A percentile compares a stretch with the other conserved stretches of the same genome.
phyloP scores from a whole-genome alignment of 257 asterid species.

The Solanum appendiculatum region DNA sequence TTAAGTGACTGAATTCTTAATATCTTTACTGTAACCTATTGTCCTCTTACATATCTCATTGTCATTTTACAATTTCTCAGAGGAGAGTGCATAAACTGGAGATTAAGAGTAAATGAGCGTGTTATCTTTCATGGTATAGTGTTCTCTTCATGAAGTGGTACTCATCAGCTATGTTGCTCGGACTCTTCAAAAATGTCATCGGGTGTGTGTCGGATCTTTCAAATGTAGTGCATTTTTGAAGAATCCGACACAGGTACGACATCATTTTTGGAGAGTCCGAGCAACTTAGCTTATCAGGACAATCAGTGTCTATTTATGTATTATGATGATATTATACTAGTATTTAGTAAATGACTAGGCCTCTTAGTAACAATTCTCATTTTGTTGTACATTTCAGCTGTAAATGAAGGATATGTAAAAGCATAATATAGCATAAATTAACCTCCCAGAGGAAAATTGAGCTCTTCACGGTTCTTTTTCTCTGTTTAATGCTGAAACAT shows the following conservation, averaged over 20 bases:
- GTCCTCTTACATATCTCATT: not conserved
- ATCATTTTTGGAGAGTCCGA: no score
- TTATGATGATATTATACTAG: not conserved
- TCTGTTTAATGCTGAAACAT: not conserved
- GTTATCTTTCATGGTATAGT: not conserved
- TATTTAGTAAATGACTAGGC: not conserved
- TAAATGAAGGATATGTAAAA: not conserved
- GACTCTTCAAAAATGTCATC: not conserved
- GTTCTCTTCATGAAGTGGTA: not conserved
- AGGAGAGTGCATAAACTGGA: not conserved
- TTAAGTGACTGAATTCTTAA: not conserved
- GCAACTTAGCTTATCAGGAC: not conserved
- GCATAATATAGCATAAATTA: not conserved
- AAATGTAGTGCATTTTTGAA: not conserved
- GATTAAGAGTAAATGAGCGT: not conserved
- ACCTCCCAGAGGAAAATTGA: not conserved
- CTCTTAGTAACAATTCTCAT: not conserved
- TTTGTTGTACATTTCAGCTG: not conserved
- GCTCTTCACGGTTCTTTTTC: not conserved
- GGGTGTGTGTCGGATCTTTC: not conserved
- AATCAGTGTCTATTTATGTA: not conserved
- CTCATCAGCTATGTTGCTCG: not conserved
- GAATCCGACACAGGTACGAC: fast-evolving
- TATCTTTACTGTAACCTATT: not conserved
- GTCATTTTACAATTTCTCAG: not conserved